Evolutionary conservation across 495 filamentous ascomycete genomes (phyloP), one percentile per base, ranked within the genome.

Genomic region (Tuber magnatum): DNA sequence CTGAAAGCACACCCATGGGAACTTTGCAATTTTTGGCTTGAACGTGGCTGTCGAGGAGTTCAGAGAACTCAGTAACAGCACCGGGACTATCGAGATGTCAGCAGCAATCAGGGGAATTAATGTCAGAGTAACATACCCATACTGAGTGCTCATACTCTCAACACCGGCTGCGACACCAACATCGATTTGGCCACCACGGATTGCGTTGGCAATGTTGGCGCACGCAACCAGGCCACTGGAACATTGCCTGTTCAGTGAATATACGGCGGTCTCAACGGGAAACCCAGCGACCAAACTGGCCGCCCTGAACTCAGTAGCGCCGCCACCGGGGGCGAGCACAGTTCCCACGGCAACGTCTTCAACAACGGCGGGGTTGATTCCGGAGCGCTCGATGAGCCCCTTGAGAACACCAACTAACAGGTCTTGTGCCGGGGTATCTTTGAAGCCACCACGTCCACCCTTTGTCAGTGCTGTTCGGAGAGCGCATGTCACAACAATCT

Each of bases 1-100:
- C 95, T 72, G 93, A 97, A 46, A 98, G 88, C 2, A 93, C 88
- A 77, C 96, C 96, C 95, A 99, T 99, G 81, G 94, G 92, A 16
- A 99, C 95, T 86, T 96, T 97, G 89, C 95, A 99, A 87, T 97
- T 94, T 81, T 90, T 91, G 56, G 94, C 89, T 84, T 95, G 91
- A 74, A 88, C 87, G 86, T 96, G 88, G 77, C 85, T 88, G 82
- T 97, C 92, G 69, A 99, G 89, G 75, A 97, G 89, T 22, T 97
- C 93, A 39, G 92, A 94, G 89, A 99, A 97, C 84, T 99, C 95
- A 76, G 91, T 90, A 24, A 99, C 94, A 69, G 94, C 94, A 41
- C 87, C 88, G 51, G 94, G 95, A 35, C 91, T 92, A 76, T 71
- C 35, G 44, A 12, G 40, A 18, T 48, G 41, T 70, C 2, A 77